Percentiles rank a stretch among this genome's conserved stretches.
These are phyloP conservation scores for Cladosporium sp. DNA, from an alignment of 2,329 filamentous ascomycete genomes.

Conservation along the genomic window DNA sequence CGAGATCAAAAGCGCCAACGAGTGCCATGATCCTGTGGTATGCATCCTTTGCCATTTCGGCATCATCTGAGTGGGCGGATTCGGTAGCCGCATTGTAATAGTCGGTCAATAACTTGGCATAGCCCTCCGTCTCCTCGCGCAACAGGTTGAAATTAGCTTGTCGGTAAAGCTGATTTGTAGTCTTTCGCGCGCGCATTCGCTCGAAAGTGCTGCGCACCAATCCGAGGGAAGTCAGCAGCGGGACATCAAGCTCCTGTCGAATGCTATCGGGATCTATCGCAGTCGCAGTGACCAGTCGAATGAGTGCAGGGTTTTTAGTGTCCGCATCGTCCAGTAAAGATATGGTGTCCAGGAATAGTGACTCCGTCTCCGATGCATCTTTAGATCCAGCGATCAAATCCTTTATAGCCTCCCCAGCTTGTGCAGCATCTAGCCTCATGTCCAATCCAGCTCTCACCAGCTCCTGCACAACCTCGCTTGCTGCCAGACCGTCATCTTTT, in stretches of 20 bases:
- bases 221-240: conserved; percentile 69
- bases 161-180: conserved; percentile 88
- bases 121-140: conserved; percentile 93
- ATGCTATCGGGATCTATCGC: conserved; percentile 68
- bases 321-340: conserved; percentile 74
- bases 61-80: conserved; percentile 68
- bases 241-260: conserved; percentile 77
- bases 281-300: conserved; percentile 66
- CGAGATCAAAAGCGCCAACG: conserved; percentile 94
- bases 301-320: conserved; percentile 54
- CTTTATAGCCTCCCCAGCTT: conserved; percentile 69
- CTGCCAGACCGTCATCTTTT: conserved; percentile 57
- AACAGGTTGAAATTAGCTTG: conserved; percentile 96
- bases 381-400: conserved; percentile 62
- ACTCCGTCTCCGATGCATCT: conserved; percentile 44
- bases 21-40: conserved; percentile 91
- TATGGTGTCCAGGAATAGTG: conserved; percentile 77
- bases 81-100: conserved; percentile 79
- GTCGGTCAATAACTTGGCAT: conserved; percentile 92
- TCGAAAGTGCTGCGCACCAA: conserved; percentile 82
- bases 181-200: conserved; percentile 78
- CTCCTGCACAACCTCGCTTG: conserved; percentile 78
- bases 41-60: conserved; percentile 74
- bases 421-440: conserved; percentile 59
- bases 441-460: conserved; percentile 72